A percentile compares a stretch with the other conserved stretches of the same genome.
phyloP scores from a whole-genome alignment of 2,329 filamentous ascomycete genomes.

The Fonsecaea monophora region DNA sequence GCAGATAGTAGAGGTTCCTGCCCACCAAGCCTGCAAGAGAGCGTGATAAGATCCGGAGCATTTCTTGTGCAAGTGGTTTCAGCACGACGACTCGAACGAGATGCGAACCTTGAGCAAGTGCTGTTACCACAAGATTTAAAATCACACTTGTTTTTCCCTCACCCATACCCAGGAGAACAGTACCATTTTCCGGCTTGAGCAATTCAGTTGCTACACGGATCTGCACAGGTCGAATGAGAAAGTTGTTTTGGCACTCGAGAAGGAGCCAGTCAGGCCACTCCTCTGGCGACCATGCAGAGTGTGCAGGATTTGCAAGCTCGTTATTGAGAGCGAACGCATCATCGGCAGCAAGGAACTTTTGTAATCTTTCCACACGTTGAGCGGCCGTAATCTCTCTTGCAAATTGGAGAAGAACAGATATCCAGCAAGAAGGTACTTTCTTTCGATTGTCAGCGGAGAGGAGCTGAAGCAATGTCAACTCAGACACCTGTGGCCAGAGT shows the following conservation, averaged over 20 bases:
- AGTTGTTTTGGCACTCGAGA: constrained; percentile 67
- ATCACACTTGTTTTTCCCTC: constrained; percentile 75
- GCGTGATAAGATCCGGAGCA: constrained; percentile 61
- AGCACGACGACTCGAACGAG: constrained; percentile 67
- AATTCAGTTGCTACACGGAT: constrained; percentile 65
- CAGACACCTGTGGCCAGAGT: constrained; percentile 39
- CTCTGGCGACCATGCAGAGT: constrained; percentile 61
- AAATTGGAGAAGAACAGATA: constrained; percentile 38
- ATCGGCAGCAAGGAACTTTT: constrained; percentile 25
- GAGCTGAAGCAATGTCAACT: constrained; percentile 40
- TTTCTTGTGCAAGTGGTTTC: constrained; percentile 67
- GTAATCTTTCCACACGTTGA: constrained; percentile 44
- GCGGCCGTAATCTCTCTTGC: constrained; percentile 42
- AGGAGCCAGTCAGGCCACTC: constrained; percentile 67
- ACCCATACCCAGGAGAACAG: constrained; percentile 75
- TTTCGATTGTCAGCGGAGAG: constrained; percentile 35
- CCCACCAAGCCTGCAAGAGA: constrained; percentile 55
- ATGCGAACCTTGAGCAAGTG: constrained; percentile 58
- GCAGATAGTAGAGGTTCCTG: constrained; percentile 55
- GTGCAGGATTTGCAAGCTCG: constrained; percentile 60
- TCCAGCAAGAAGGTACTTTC: constrained; percentile 33
- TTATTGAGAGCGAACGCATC: constrained; percentile 37
- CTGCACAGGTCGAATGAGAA: constrained; percentile 68
- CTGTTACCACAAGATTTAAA: constrained; percentile 66
- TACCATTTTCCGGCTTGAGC: constrained; percentile 58